Conservation (phyloP, 2,329 filamentous ascomycete species). For the Atkinsonella texensis region DNA sequence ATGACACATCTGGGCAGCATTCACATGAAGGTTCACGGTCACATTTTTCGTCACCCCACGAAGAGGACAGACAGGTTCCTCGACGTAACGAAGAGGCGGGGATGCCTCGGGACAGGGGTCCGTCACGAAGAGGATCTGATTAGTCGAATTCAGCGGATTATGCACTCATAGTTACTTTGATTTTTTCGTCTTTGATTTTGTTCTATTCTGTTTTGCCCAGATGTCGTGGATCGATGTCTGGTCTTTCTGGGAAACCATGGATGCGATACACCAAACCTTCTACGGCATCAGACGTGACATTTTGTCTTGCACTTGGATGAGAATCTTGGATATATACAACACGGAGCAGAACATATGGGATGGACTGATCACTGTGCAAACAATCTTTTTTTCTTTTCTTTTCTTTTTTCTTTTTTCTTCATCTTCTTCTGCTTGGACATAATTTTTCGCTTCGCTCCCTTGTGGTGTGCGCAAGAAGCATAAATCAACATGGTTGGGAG, state of each 20-base stretch:
- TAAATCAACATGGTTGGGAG: not conserved
- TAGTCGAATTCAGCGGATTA: not conserved
- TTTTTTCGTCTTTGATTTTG: not conserved
- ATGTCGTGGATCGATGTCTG: not conserved
- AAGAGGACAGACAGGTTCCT: not conserved
- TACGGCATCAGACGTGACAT: not conserved
- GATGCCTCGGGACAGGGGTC: constrained; percentile 5
- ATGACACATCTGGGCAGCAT: constrained; percentile 8
- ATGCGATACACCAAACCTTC: not conserved
- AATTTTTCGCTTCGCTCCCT: no score
- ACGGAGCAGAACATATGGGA: not conserved
- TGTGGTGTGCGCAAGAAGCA: not conserved
- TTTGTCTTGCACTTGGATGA: not conserved
- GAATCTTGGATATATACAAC: not conserved
- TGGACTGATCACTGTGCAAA: not conserved
- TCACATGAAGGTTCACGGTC: constrained; percentile 10
- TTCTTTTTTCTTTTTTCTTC: not conserved
- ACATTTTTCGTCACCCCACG: constrained; percentile 3
- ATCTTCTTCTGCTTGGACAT: no score
- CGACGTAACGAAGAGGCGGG: constrained; percentile 7
- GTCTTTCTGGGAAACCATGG: not conserved
- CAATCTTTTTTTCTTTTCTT: not conserved
- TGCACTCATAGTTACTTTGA: not conserved
- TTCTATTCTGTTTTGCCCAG: not conserved
- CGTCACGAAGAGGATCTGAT: constrained; percentile 5